Conservation (phyloP, 352 stramenopile species). For the Globisporangium sylvaticum region DNA sequence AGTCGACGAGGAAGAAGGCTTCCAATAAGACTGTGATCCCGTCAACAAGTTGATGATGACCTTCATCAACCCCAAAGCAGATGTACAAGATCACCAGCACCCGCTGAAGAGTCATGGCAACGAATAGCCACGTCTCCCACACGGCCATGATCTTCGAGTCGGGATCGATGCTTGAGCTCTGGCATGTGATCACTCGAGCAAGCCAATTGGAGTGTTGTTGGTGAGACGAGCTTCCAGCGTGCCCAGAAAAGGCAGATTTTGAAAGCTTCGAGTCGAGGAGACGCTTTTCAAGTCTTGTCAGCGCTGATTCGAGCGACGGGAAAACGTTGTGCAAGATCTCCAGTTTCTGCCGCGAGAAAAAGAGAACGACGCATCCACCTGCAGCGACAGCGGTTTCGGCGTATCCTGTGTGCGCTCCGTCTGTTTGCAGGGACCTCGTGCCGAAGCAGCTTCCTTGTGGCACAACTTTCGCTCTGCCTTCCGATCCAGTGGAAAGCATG, state of each 20-base stretch:
- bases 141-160: slow-evolving; percentile 29
- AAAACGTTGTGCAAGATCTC: slow-evolving; percentile 24
- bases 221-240: neutral
- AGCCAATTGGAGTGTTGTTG: neutral
- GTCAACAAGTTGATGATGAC: slow-evolving; percentile 22
- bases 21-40: slow-evolving; percentile 32
- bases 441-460: slow-evolving; percentile 35
- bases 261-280: slow-evolving; percentile 29
- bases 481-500: slow-evolving; percentile 11
- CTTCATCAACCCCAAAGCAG: slow-evolving; percentile 31
- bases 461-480: slow-evolving; percentile 19
- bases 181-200: neutral
- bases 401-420: slow-evolving; percentile 21
- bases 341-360: slow-evolving; percentile 25
- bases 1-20: slow-evolving; percentile 36
- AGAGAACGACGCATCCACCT: slow-evolving; percentile 31
- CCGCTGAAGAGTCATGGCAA: slow-evolving; percentile 47
- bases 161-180: slow-evolving; percentile 26
- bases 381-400: slow-evolving; percentile 30
- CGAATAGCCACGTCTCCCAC: slow-evolving; percentile 42
- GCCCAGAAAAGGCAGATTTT: slow-evolving; percentile 16
- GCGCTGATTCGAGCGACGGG: slow-evolving; percentile 16
- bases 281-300: slow-evolving; percentile 24
- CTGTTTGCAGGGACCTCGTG: slow-evolving; percentile 18
- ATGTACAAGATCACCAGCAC: slow-evolving; percentile 36